Evolutionary conservation across 1,284 basidiomycete genomes (phyloP), one percentile per base, ranked within the genome.

Genomic region (Stygiomarasmius scandens): DNA sequence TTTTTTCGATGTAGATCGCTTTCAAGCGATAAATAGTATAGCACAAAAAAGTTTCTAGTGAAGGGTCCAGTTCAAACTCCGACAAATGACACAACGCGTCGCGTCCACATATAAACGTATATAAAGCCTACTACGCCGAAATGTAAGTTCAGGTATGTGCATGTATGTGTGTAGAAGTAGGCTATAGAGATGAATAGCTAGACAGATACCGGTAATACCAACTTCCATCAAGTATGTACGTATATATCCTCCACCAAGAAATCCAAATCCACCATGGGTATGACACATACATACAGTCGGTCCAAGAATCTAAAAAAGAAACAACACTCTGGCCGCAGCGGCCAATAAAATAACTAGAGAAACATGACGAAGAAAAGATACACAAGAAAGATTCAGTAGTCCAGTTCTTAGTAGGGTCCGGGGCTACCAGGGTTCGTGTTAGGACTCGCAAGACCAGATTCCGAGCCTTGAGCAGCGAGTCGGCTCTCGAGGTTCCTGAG

Each of bases 401-500:
- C n/a, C n/a, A n/a, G n/a, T n/a, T n/a, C n/a, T 41, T 41, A 41
- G 38, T 41, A 41, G 4, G 38, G 38, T 12, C 8, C n/a, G 16
- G 38, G 38, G 16, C 38, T 41, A 5, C 38, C 38, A 41, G 14
- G 38, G 38, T n/a, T 41, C 5, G 11, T 41, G 5, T 9, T 41
- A 41, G 23, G 48, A n/a, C 24, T 27, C 3, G 25, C 44, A 32
- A 57, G 20, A 36, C 46, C 38, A n/a, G 57, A 58, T 10, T 51
- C 52, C 12, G 62, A 41, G 14, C 83, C 84, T 71, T 89, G 87
- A 23, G 86, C 84, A 61, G 87, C 86, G 62, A 93, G 80, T 56
- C 90, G 85, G 65, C 82, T 88, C 77, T 93, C 92, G 67, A 93
- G 74, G 71, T 89, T 89, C 69, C 90, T 89, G 66, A 92, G 85